phyloP scores from a whole-genome alignment of 306 rosid genomes.

The Vigna angularis region DNA sequence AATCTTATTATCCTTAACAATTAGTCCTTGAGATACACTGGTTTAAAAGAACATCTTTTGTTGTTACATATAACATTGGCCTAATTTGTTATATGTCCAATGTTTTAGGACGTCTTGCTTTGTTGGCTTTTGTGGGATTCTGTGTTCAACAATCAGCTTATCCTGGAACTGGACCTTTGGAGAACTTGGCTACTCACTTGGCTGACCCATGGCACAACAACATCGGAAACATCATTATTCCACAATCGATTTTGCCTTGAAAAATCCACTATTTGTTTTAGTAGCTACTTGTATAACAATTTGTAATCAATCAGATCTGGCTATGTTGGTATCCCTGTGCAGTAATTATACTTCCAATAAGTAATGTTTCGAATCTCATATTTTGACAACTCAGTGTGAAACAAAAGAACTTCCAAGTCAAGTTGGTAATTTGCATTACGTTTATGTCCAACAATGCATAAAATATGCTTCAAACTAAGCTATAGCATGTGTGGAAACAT shows the following conservation, averaged over 20 bases:
- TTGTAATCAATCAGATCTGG: conserved; percentile 47
- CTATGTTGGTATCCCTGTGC: conserved; percentile 37
- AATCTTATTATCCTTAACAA: too few species aligned
- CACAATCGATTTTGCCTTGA: conserved; percentile 55
- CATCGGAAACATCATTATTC: conserved; percentile 88
- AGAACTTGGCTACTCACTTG: conserved; percentile 98
- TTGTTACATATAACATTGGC: background rate
- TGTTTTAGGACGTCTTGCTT: conserved; percentile 78
- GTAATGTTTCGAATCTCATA: too few species aligned
- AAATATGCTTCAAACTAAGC: too few species aligned
- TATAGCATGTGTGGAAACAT: too few species aligned
- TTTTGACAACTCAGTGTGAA: too few species aligned
- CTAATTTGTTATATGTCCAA: background rate
- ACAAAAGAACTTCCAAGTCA: too few species aligned
- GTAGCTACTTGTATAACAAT: conserved; percentile 52
- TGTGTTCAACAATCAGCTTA: conserved; percentile 91
- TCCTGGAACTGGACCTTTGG: conserved; percentile 99
- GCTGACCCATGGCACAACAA: conserved; percentile 99
- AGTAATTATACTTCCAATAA: conserved; percentile 33
- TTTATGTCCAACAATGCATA: too few species aligned
- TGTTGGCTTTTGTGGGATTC: conserved; percentile 93
- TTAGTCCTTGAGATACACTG: too few species aligned
- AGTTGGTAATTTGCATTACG: too few species aligned
- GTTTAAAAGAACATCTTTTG: background rate
- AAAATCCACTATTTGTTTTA: background rate